phyloP scores from a whole-genome alignment of 768 basidiomycete species.

The Xanthoconium stramineum region DNA sequence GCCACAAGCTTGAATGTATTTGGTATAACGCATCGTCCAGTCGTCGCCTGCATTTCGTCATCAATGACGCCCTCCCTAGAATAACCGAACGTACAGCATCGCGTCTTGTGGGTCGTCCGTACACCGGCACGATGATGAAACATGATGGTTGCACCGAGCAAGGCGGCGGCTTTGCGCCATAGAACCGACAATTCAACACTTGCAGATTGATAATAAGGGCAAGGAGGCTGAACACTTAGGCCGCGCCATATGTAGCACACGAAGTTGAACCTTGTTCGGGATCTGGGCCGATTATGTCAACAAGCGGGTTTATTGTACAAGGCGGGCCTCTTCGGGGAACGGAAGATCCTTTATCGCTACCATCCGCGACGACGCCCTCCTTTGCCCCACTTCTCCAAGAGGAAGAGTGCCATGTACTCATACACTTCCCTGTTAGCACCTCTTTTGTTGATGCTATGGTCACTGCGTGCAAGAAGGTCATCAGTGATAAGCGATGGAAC shows the following conservation, averaged over 20 bases:
- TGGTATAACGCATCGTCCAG: background rate
- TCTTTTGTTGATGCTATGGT: conserved; percentile 71
- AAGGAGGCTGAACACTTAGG: background rate
- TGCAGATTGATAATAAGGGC: background rate
- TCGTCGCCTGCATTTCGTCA: background rate
- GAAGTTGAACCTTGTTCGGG: background rate
- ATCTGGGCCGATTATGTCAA: conserved; percentile 10
- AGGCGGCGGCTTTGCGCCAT: background rate
- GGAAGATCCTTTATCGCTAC: conserved; percentile 29
- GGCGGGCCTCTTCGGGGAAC: background rate
- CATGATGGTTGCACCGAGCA: background rate
- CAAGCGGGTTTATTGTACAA: conserved; percentile 5
- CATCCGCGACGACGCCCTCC: conserved; percentile 65
- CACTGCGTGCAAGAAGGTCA: conserved; percentile 42
- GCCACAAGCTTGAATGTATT: background rate
- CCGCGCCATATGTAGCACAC: background rate
- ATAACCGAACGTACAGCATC: conserved; percentile 3
- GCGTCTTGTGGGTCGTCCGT: background rate
- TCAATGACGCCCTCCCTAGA: background rate
- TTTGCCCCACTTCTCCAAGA: conserved; percentile 92
- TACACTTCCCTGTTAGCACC: conserved; percentile 84
- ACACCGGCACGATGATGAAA: background rate
- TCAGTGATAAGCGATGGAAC: conserved; percentile 6
- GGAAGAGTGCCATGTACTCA: conserved; percentile 80
- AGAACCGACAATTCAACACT: background rate